Conservation (phyloP, 208 protist genomes). For the Acanthamoeba rhysodes region DNA sequence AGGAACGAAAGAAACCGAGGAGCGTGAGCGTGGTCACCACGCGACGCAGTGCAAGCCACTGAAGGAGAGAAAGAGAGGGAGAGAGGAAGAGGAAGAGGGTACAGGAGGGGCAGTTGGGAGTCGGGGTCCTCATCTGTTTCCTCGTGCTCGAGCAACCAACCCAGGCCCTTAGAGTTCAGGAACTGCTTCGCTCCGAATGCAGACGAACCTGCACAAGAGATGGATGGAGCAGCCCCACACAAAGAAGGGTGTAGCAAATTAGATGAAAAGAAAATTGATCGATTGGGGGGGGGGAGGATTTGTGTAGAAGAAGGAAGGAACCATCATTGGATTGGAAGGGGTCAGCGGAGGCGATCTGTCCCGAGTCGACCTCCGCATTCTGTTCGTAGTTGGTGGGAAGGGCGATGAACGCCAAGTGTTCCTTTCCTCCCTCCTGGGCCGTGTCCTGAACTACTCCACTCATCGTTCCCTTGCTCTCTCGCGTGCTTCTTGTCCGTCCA, state of each 20-base stretch:
- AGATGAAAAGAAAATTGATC: neutral
- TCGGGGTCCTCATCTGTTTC: slow-evolving; percentile 34
- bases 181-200: slow-evolving; percentile 6
- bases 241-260: neutral
- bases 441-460: neutral
- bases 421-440: neutral
- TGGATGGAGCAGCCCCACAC: neutral
- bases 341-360: slow-evolving; percentile 6
- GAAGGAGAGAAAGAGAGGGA: slow-evolving; percentile 3
- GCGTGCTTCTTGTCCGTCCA: no score
- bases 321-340: neutral
- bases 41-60: neutral
- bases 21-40: neutral
- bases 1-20: neutral
- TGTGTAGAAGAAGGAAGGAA: neutral
- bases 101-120: slow-evolving; percentile 7
- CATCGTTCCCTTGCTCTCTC: neutral
- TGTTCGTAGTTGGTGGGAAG: neutral
- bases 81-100: no score
- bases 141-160: slow-evolving; percentile 69
- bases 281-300: neutral
- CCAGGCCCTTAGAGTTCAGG: slow-evolving; percentile 20
- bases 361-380: neutral
- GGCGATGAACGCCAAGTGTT: slow-evolving; percentile 1
- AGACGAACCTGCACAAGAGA: neutral